Evolutionary conservation across 2,329 filamentous ascomycete genomes (phyloP), one percentile per base, ranked within the genome.

Genomic region (Pseudogymnoascus sp.): DNA sequence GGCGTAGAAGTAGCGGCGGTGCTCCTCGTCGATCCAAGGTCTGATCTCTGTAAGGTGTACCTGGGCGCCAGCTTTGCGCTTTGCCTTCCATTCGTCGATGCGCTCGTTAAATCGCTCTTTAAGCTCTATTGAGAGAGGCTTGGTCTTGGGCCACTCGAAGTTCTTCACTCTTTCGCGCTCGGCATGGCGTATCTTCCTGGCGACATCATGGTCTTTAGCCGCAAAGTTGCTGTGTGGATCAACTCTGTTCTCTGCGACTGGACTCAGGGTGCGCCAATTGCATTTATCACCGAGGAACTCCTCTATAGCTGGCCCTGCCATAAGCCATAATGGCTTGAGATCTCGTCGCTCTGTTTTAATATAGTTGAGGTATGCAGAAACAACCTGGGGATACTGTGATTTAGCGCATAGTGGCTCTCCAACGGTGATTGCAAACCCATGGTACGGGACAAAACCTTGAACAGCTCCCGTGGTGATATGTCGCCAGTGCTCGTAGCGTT

Each of bases 21-120:
- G 92, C 66, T 85, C 84, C 71, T 84, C 80, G 69, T 96, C 91
- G 67, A 93, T 82, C 92, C 93, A 97, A 0, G 93, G 92, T 28
- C 87, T 86, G 33, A 97, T 90, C 72, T 96, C 89, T 3, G 93
- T 96, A 62, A 97, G 80, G 75, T 97, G 93, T 31, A 96, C 89
- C 75, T 97, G 93, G 66, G 84, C 86, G 68, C 91, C 91, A 6
- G 17, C 50, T 77, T 91, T 93, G 70, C 93, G 89, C 73, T 83
- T 84, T 62, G 82, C 78, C 71, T 93, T 85, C 93, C 93, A 97
- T 65, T 91, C 88, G 65, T 85, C 77, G 63, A 97, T 88, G 36
- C 88, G 84, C 65, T 83, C 80, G 72, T 96, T 87, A 64, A 89
- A 83, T 68, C 88, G 87, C 61, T 81, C 75, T 66, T 86, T 85